Evolutionary conservation across 129 eudicot species (phyloP), one percentile per base, ranked within the genome.

Genomic region (Chrysanthemum makinoi): DNA sequence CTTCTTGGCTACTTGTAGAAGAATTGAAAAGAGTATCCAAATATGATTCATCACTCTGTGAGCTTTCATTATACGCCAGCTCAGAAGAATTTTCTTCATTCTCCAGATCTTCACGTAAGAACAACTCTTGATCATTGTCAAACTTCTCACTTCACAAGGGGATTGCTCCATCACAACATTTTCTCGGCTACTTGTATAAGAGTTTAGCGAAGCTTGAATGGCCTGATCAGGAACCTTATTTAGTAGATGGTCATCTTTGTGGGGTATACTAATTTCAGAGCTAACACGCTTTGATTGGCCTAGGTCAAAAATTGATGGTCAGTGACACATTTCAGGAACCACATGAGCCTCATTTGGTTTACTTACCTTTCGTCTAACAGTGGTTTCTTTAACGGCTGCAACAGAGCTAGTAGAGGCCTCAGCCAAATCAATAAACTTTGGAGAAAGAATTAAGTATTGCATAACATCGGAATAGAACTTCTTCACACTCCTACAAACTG

Each of bases 391-490:
- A 6, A 54, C 12, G 52, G 68, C 67, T 48, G 24, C 51, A 20
- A 49, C n/a, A 14, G 87, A 80, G 15, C 26, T 70, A 46, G 49
- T 46, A 50, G 55, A 64, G 51, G 76, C 61, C 50, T 59, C 70
- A 16, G 20, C 50, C 11, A 66, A 77, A 59, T 60, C 60, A 52
- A 57, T 73, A 39, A 17, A 68, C 49, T 74, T 26, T 30, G 74
- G 75, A 60, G 85, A 79, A 76, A 74, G 75, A 58, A 81, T 54
- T 2, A 75, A 6, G 54, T 86, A 89, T 77, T 80, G 83, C 66
- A 79, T 70, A 72, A 80, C 81, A 66, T 65, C 68, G 11, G 87
- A 75, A 74, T 75, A 82, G 46, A 86, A 75, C 22, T 72, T 82
- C 70, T 73, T 84, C 60, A 86, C 79, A 58, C 68, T 80, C 11